These are phyloP conservation scores for Mortierella alpina DNA, from an alignment of 192 early-diverging fungal genomes.

Conservation along the genomic window DNA sequence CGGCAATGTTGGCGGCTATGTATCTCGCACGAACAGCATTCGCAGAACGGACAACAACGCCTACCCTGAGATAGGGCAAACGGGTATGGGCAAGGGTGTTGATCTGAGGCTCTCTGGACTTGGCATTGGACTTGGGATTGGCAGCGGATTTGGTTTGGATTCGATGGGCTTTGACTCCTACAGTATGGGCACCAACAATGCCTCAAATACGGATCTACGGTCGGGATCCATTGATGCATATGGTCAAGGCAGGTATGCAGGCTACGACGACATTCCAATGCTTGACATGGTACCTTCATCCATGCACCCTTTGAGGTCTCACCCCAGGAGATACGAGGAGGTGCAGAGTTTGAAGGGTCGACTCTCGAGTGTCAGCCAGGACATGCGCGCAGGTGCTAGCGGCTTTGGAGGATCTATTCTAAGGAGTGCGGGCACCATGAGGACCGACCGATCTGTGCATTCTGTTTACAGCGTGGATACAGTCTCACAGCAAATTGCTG, in stretches of 20 bases:
- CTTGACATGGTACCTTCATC: conserved; percentile 3
- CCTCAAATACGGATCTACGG: not conserved
- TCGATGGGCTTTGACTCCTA: not conserved
- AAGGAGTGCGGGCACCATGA: not conserved
- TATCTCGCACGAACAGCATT: conserved; percentile 16
- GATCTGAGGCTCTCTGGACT: conserved; percentile 28
- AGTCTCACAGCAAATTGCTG: conserved; percentile 38
- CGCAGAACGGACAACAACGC: conserved; percentile 10
- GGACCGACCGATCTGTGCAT: conserved; percentile 28
- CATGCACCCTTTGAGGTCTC: too few relatives aligned
- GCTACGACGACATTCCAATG: conserved; percentile 22
- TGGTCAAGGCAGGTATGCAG: not conserved
- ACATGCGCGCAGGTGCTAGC: not conserved
- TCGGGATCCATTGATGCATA: not conserved
- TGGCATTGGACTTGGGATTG: conserved; percentile 21
- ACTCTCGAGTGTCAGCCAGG: conserved; percentile 27
- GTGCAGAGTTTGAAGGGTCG: conserved; percentile 16
- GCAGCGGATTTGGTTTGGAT: conserved; percentile 2
- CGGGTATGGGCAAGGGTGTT: conserved; percentile 20
- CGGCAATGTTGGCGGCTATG: not conserved
- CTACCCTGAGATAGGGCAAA: conserved; percentile 26
- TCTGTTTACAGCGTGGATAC: conserved; percentile 39
- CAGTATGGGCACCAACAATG: not conserved
- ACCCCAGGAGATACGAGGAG: conserved; percentile 13
- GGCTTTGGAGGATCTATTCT: not conserved